Evolutionary conservation across 805 yeast species (phyloP).

Genomic region (Candida sphagnicola): DNA sequence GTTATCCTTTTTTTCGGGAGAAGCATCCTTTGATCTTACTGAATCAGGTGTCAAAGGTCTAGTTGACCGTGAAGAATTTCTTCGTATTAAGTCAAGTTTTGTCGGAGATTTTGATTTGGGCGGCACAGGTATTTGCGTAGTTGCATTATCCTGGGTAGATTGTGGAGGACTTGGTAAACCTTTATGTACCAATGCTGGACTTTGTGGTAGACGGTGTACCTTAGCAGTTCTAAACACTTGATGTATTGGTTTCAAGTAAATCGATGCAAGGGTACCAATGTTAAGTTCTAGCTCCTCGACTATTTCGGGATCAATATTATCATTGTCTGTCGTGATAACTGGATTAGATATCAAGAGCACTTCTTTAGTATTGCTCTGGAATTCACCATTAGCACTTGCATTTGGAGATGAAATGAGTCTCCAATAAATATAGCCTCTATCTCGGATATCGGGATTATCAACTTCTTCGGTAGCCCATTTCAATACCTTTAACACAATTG

Average conservation of each 20-base stretch:
- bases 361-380: constrained; percentile 33
- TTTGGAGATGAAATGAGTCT: constrained; percentile 53
- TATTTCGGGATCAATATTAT: constrained; percentile 62
- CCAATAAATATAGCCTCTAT: constrained; percentile 85
- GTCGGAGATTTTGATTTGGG: constrained; percentile 1
- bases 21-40: constrained; percentile 11
- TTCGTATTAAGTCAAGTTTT: neutral
- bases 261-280: constrained; percentile 78
- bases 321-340: constrained; percentile 59
- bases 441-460: constrained; percentile 82
- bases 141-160: constrained; percentile 7
- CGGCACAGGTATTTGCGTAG: neutral
- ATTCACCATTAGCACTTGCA: constrained; percentile 38
- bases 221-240: constrained; percentile 70
- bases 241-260: constrained; percentile 79
- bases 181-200: constrained; percentile 39
- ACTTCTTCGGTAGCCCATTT: constrained; percentile 69
- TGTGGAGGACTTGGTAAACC: neutral
- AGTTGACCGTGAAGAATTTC: constrained; percentile 1
- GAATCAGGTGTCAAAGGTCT: constrained; percentile 18
- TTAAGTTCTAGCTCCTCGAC: constrained; percentile 80
- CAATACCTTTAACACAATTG: constrained; percentile 53
- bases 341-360: constrained; percentile 65
- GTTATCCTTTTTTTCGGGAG: constrained; percentile 17
- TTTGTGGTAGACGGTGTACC: constrained; percentile 43